Evolutionary conservation across 1,139 yeast genomes (phyloP).

Genomic region (Nakaseomyces bracarensis): DNA sequence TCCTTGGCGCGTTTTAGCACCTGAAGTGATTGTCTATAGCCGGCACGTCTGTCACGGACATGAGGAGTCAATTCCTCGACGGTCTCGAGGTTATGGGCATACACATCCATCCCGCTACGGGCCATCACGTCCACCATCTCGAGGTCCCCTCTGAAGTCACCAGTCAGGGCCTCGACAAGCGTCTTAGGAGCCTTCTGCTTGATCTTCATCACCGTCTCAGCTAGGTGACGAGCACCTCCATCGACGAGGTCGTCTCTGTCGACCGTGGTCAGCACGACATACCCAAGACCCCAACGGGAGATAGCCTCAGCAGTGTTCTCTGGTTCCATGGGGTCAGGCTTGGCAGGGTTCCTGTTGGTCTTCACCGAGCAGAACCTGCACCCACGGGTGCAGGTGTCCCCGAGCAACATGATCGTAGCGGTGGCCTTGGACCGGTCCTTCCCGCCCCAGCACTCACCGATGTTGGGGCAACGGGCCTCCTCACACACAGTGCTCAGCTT

Average conservation of each 20-base stretch:
- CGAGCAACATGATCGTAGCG: slow-evolving; percentile 96
- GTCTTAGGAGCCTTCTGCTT: slow-evolving; percentile 86
- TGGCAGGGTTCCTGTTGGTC: slow-evolving; percentile 77
- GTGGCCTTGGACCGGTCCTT: slow-evolving; percentile 89
- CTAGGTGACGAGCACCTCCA: slow-evolving; percentile 89
- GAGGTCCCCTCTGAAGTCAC: slow-evolving; percentile 90
- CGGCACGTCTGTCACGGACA: slow-evolving; percentile 94
- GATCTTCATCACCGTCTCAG: slow-evolving; percentile 76
- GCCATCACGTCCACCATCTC: slow-evolving; percentile 77
- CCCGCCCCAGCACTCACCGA: slow-evolving; percentile 99
- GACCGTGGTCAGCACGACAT: slow-evolving; percentile 94
- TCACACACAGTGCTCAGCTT: slow-evolving; percentile 94
- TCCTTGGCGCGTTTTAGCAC: slow-evolving; percentile 77
- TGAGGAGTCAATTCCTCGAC: slow-evolving; percentile 93
- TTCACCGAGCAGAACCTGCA: slow-evolving; percentile 97
- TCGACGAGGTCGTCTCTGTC: slow-evolving; percentile 92
- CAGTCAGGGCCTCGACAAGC: slow-evolving; percentile 86
- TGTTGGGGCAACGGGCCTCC: slow-evolving; percentile 97
- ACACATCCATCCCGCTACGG: slow-evolving; percentile 81
- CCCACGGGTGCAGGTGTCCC: slow-evolving; percentile 98
- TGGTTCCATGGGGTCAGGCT: slow-evolving; percentile 94
- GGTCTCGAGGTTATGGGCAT: slow-evolving; percentile 95
- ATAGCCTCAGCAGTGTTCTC: slow-evolving; percentile 97
- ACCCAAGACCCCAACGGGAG: slow-evolving; percentile 96
- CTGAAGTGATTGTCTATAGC: slow-evolving; percentile 77